phyloP scores from a whole-genome alignment of 495 filamentous ascomycete species.

The Trypethelium eluteriae region DNA sequence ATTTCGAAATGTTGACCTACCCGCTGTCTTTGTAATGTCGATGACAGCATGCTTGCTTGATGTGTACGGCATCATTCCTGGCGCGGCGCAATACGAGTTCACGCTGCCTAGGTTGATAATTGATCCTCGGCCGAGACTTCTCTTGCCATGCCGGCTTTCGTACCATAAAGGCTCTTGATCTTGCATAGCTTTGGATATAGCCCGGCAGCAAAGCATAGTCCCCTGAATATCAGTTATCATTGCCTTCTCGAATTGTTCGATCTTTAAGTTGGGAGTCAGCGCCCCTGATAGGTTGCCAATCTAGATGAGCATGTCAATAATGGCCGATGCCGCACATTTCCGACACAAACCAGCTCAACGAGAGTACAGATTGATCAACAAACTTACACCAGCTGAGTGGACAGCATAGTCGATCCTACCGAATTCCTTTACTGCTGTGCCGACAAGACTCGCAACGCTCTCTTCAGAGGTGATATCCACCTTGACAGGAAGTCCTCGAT shows the following conservation, averaged over 20 bases:
- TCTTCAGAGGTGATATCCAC: slow-evolving; percentile 35
- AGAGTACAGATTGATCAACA: not conserved
- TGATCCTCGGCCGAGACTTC: slow-evolving; percentile 29
- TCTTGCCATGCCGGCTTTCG: not conserved
- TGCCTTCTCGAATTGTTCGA: not conserved
- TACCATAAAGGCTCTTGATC: slow-evolving; percentile 13
- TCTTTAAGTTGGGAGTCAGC: not conserved
- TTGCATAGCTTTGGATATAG: slow-evolving; percentile 20
- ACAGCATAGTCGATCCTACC: slow-evolving; percentile 46
- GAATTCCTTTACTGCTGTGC: slow-evolving; percentile 29
- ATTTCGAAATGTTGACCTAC: not conserved
- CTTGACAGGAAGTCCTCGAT: slow-evolving; percentile 26
- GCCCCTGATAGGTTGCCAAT: not conserved
- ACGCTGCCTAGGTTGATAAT: slow-evolving; percentile 46
- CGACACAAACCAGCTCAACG: not conserved
- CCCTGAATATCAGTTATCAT: slow-evolving; percentile 19
- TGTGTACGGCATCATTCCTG: slow-evolving; percentile 29
- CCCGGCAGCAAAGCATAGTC: slow-evolving; percentile 18
- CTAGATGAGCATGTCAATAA: not conserved
- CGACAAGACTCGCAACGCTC: slow-evolving; percentile 29
- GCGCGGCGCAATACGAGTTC: slow-evolving; percentile 33
- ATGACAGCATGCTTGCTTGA: slow-evolving; percentile 12
- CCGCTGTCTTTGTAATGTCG: slow-evolving; percentile 10
- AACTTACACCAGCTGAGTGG: slow-evolving; percentile 10
- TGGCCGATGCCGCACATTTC: not conserved